Percentiles rank a stretch among this genome's conserved stretches.
These are phyloP conservation scores for Podospora didyma DNA, from an alignment of 495 filamentous ascomycete genomes.

Conservation along the genomic window DNA sequence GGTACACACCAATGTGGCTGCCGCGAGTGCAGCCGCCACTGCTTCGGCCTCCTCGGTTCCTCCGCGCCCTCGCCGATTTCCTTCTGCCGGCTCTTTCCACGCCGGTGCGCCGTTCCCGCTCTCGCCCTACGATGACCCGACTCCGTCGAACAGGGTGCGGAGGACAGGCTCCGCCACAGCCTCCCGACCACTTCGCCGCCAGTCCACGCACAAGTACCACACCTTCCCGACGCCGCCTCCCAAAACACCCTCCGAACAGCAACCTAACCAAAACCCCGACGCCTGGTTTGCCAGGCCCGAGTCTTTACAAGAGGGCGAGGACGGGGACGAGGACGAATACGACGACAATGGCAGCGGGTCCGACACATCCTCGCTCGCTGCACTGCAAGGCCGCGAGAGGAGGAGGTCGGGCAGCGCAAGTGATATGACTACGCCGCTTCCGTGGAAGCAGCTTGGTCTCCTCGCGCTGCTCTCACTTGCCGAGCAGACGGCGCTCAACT, in stretches of 20 bases:
- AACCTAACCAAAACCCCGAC: background rate
- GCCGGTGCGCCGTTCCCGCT: constrained; percentile 44
- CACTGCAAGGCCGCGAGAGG: constrained; percentile 14
- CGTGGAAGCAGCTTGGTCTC: constrained; percentile 75
- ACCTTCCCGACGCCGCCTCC: constrained; percentile 92
- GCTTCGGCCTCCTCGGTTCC: constrained; percentile 19
- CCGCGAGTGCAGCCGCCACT: constrained; percentile 23
- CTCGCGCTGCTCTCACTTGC: constrained; percentile 84
- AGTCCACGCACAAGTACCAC: constrained; percentile 81
- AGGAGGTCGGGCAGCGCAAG: constrained; percentile 9
- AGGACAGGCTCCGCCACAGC: constrained; percentile 14
- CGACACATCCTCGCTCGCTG: background rate
- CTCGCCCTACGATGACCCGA: constrained; percentile 17
- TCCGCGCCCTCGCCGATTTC: constrained; percentile 17
- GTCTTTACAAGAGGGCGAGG: background rate
- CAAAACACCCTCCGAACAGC: constrained; percentile 51
- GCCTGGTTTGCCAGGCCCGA: constrained; percentile 2
- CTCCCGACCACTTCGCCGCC: constrained; percentile 37
- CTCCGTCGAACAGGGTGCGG: constrained; percentile 3
- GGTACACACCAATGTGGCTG: constrained; percentile 31
- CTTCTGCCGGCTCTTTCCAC: constrained; percentile 42
- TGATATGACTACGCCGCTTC: constrained; percentile 63
- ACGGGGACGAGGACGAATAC: constrained; percentile 3
- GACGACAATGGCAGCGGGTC: constrained; percentile 10
- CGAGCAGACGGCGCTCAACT: constrained; percentile 95